Conservation (phyloP, 192 early-diverging fungal species). For the Linnemannia zychae region DNA sequence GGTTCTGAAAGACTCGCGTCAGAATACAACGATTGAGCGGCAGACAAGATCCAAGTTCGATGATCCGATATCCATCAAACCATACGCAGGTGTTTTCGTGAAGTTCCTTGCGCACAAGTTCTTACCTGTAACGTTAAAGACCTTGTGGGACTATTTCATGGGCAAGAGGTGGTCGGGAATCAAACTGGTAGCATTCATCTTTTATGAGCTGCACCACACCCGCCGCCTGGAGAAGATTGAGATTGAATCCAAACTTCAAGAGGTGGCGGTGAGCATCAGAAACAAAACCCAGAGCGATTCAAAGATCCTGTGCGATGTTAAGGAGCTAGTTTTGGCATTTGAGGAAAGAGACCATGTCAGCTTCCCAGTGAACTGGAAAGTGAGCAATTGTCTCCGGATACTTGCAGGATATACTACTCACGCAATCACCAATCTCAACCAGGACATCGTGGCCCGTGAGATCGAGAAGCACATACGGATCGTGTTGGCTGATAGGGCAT, state of each 20-base stretch:
- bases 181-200: conserved; percentile 12
- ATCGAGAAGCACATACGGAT: conserved; percentile 22
- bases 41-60: conserved; percentile 21
- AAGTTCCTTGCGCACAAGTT: conserved; percentile 10
- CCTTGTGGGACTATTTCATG: conserved; percentile 9
- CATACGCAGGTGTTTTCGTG: conserved; percentile 11
- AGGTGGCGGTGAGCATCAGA: conserved; percentile 9
- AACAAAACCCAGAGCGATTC: conserved; percentile 17
- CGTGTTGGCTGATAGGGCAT: conserved; percentile 13
- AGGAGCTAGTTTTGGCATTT: conserved; percentile 12
- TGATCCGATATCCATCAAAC: conserved; percentile 5
- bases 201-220: conserved; percentile 4
- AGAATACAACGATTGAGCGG: conserved; percentile 8
- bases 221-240: conserved; percentile 10
- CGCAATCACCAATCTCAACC: conserved; percentile 19
- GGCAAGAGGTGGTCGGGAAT: conserved; percentile 11
- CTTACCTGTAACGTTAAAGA: conserved; percentile 17
- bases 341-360: conserved; percentile 10
- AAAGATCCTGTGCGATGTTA: conserved; percentile 22
- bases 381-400: conserved; percentile 27
- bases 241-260: conserved; percentile 20
- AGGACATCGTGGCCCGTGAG: conserved; percentile 17
- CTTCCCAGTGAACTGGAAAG: conserved; percentile 20
- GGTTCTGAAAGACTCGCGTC: conserved; percentile 13
- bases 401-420: conserved; percentile 8